A percentile compares a stretch with the other conserved stretches of the same genome.
Conservation (phyloP, 2,329 filamentous ascomycete species). For the Pyrenophora teres region DNA sequence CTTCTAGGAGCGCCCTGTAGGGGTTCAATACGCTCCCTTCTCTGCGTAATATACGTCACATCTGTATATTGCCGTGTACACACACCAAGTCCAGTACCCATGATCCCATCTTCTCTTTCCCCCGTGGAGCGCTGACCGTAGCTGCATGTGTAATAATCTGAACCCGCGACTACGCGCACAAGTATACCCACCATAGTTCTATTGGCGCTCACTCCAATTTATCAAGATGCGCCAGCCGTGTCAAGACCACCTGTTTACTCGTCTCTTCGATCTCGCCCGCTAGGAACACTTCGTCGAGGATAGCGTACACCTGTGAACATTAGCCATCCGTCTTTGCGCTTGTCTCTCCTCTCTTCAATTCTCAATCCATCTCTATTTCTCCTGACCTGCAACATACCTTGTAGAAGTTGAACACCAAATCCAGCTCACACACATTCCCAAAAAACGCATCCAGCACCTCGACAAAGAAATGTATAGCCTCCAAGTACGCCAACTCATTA, state of each 20-base stretch:
- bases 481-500: conserved; percentile 94
- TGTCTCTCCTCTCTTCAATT: no score
- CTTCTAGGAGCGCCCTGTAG: not conserved
- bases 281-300: conserved; percentile 96
- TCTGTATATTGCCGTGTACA: no score
- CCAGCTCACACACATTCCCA: conserved; percentile 97
- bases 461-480: conserved; percentile 99
- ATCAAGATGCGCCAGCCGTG: conserved; percentile 90
- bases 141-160: not conserved
- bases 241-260: conserved; percentile 96
- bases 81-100: no score
- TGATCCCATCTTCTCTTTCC: no score
- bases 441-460: conserved; percentile 99
- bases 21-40: no score
- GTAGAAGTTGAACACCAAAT: conserved; percentile 78
- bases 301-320: conserved; percentile 78
- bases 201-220: conserved; percentile 76
- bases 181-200: not conserved
- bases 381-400: conserved; percentile 56
- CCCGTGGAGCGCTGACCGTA: no score
- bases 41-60: no score
- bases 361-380: not conserved
- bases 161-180: not conserved
- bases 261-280: conserved; percentile 99
- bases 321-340: conserved; percentile 10